Conservation (phyloP, 805 yeast species). For the Naumovozyma baii region DNA sequence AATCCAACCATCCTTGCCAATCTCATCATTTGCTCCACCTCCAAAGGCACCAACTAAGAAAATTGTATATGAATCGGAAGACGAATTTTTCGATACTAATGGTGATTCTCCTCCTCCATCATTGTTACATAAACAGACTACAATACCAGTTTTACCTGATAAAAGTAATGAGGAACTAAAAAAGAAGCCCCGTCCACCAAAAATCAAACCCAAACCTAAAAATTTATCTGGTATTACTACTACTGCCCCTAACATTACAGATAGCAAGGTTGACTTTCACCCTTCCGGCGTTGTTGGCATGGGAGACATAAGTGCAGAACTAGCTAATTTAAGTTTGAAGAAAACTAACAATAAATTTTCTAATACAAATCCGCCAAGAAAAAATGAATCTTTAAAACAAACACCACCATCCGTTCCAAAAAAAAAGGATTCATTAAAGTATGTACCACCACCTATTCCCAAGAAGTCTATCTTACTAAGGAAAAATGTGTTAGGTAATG, state of each 20-base stretch:
- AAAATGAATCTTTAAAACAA: conserved; percentile 3
- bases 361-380: background rate
- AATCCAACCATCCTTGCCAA: background rate
- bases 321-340: conserved; percentile 10
- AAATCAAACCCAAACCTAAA: conserved; percentile 24
- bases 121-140: no score
- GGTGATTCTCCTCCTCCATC: background rate
- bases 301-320: conserved; percentile 8
- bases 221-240: conserved; percentile 2
- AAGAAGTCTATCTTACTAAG: background rate
- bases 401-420: conserved; percentile 14
- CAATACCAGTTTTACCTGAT: conserved; percentile 3
- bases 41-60: conserved; percentile 11
- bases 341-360: conserved; percentile 5
- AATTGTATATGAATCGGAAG: background rate
- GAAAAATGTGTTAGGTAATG: no score
- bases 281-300: background rate
- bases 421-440: conserved; percentile 11
- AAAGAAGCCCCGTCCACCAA: conserved; percentile 18
- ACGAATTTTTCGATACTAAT: background rate
- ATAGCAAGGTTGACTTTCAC: background rate
- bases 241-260: background rate
- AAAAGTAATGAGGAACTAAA: conserved; percentile 3
- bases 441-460: conserved; percentile 12
- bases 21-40: conserved; percentile 21